phyloP scores from a whole-genome alignment of 371 early-diverging fungal species.

The Rhizopus sp. region DNA sequence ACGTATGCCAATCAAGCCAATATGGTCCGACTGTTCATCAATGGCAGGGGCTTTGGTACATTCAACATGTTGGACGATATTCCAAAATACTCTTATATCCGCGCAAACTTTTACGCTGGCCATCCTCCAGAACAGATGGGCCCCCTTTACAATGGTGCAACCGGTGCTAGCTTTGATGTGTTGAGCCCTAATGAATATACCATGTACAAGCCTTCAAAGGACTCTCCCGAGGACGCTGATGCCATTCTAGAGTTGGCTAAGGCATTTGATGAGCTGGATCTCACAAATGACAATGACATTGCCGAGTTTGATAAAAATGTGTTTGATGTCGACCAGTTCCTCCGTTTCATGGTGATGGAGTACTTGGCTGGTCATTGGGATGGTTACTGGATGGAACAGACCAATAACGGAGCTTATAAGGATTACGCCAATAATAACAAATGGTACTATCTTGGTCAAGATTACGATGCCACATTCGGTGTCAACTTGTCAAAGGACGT shows the following conservation, averaged over 20 bases:
- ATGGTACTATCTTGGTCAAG: conserved; percentile 58
- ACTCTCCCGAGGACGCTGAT: conserved; percentile 24
- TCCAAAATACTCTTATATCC: conserved; percentile 49
- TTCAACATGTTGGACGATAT: conserved; percentile 59
- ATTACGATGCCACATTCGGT: conserved; percentile 60
- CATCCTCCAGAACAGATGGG: conserved; percentile 51
- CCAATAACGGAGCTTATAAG: conserved; percentile 58
- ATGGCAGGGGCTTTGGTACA: conserved; percentile 54
- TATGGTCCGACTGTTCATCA: conserved; percentile 56
- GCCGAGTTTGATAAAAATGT: conserved; percentile 26
- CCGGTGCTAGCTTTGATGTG: conserved; percentile 52
- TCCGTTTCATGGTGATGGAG: conserved; percentile 63
- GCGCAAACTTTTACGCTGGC: conserved; percentile 48
- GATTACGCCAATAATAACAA: conserved; percentile 41
- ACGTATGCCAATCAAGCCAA: conserved; percentile 55
- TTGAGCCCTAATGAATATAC: conserved; percentile 26
- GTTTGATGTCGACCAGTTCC: conserved; percentile 50
- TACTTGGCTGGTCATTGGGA: conserved; percentile 59
- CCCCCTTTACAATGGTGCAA: conserved; percentile 54
- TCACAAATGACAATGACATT: conserved; percentile 37
- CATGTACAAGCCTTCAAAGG: conserved; percentile 25
- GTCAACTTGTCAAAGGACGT: conserved; percentile 41
- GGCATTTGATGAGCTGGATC: conserved; percentile 32
- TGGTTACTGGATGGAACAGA: conserved; percentile 55
- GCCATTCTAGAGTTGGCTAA: conserved; percentile 40